A percentile compares a stretch with the other conserved stretches of the same genome.
Evolutionary conservation across 106 monocot species (phyloP).

Genomic region (Amphibolis antarctica): DNA sequence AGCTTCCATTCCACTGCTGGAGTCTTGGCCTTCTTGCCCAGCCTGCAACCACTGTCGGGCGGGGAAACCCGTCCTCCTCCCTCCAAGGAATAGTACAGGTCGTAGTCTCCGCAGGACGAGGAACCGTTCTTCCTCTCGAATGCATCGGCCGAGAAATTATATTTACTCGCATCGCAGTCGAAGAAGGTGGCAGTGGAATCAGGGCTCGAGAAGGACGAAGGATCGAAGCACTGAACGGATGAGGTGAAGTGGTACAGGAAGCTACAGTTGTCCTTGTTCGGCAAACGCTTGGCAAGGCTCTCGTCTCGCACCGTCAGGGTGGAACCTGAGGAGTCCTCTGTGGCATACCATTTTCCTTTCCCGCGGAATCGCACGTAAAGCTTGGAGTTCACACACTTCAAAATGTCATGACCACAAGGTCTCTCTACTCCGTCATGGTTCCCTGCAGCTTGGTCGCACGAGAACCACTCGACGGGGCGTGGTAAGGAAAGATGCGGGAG

Average conservation of each 20-base stretch:
- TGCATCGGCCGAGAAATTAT: background rate
- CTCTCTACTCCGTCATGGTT: background rate
- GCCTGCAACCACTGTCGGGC: background rate
- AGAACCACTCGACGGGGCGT: background rate
- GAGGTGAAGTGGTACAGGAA: constrained; percentile 9
- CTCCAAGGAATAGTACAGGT: background rate
- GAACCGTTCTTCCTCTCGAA: background rate
- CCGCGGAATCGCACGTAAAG: constrained; percentile 1
- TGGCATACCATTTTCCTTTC: background rate
- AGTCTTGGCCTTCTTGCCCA: too few relatives aligned
- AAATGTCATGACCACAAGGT: background rate
- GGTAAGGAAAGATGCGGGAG: background rate
- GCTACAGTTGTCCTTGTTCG: background rate
- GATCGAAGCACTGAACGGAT: background rate
- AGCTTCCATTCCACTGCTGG: constrained; percentile 4
- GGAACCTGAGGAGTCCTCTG: background rate
- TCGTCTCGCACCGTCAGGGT: background rate
- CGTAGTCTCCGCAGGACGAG: background rate
- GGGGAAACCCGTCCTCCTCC: background rate
- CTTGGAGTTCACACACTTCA: background rate
- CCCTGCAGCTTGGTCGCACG: background rate
- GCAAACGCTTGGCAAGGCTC: background rate
- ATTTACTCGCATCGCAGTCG: background rate
- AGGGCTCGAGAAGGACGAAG: background rate
- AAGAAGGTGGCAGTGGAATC: constrained; percentile 1